These are phyloP conservation scores for Coniophora puteana DNA, from an alignment of 1,284 basidiomycete species.

Conservation along the genomic window DNA sequence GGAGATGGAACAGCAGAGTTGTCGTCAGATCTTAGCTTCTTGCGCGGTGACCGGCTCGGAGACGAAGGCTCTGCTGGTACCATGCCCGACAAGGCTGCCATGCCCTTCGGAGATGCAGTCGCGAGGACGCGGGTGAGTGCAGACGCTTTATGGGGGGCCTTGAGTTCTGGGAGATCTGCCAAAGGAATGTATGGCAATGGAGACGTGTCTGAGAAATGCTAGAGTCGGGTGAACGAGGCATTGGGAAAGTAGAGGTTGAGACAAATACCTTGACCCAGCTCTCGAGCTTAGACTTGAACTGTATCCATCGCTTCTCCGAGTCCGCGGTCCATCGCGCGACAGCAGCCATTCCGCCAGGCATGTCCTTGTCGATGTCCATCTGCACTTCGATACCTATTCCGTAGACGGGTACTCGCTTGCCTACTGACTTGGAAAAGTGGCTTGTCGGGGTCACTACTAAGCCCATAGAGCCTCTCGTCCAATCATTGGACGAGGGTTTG, in stretches of 20 bases:
- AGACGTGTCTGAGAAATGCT: constrained; percentile 47
- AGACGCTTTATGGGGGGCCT: constrained; percentile 49
- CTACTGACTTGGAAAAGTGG: constrained; percentile 60
- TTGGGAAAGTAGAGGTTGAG: neutral
- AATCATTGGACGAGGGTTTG: constrained; percentile 49
- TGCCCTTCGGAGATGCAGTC: constrained; percentile 64
- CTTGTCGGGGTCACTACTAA: constrained; percentile 67
- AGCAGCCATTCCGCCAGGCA: constrained; percentile 76
- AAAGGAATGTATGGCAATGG: constrained; percentile 57
- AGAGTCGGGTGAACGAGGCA: constrained; percentile 13
- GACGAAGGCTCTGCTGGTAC: constrained; percentile 46
- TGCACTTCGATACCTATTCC: constrained; percentile 83
- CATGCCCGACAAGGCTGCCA: constrained; percentile 36
- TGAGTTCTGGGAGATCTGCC: constrained; percentile 61
- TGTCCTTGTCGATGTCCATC: constrained; percentile 75
- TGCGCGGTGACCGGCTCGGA: constrained; percentile 42
- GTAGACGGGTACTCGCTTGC: constrained; percentile 70
- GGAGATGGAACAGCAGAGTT: constrained; percentile 43
- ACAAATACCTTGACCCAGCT: constrained; percentile 58
- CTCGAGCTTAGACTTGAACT: constrained; percentile 56
- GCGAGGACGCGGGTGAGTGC: constrained; percentile 65
- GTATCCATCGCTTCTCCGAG: constrained; percentile 52
- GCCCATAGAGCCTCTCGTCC: constrained; percentile 76
- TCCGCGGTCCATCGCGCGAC: constrained; percentile 80
- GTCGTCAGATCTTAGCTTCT: no score